Evolutionary conservation across 2,329 filamentous ascomycete species (phyloP).

Genomic region (Neonectria ditissima): DNA sequence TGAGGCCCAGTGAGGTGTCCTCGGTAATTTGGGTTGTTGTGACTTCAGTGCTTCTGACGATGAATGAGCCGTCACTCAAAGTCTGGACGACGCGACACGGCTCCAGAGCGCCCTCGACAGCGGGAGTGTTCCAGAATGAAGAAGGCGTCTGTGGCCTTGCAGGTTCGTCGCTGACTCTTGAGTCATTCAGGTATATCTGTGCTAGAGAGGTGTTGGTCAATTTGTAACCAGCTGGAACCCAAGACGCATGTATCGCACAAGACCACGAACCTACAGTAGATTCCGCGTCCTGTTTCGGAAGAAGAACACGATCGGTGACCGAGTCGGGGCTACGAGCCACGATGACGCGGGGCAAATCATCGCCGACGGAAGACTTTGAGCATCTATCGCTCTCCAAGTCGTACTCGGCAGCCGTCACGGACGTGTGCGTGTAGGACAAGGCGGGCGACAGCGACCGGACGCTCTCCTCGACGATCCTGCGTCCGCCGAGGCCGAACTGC

Average conservation of each 20-base stretch:
- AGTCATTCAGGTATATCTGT: neutral
- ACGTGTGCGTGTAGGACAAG: neutral
- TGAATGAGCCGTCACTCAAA: neutral
- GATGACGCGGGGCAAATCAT: neutral
- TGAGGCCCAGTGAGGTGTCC: neutral
- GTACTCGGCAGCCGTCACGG: neutral
- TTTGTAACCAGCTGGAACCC: neutral
- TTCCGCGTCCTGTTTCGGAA: neutral
- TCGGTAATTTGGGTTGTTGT: neutral
- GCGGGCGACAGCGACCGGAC: neutral
- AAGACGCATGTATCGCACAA: neutral
- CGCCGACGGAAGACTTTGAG: neutral
- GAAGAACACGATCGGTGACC: neutral
- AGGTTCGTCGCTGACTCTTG: neutral
- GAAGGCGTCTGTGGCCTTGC: neutral
- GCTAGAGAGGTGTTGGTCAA: neutral
- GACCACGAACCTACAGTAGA: neutral
- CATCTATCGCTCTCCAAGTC: neutral
- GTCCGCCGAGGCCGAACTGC: conserved; percentile 31
- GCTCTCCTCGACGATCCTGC: neutral
- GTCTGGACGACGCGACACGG: neutral
- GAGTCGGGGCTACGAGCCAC: neutral
- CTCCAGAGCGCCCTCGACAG: neutral
- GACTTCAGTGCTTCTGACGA: neutral
- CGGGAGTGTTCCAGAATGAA: neutral